Evolutionary conservation across 1,139 yeast genomes (phyloP), one percentile per base, ranked within the genome.

Genomic region (Yamadazyma oceani): DNA sequence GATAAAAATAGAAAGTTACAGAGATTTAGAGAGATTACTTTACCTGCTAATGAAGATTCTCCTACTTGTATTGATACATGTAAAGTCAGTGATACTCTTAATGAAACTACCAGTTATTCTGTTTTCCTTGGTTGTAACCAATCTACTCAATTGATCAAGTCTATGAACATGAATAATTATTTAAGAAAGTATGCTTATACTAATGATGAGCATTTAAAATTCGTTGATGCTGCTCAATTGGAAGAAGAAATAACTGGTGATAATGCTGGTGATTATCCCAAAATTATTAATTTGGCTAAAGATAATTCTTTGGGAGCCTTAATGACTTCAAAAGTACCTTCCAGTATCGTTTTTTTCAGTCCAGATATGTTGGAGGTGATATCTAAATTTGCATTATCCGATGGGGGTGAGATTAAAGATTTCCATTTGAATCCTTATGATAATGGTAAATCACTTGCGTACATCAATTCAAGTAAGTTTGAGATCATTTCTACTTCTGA

Each of bases 41-140:
- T 85, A 43, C 79, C 80, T 5, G 66, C 76, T 12, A 73, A 75
- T 38, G 89, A 83, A 46, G 94, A 85, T 55, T 79, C 86, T 4
- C 94, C 94, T 4, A 83, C 84, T 55, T 80, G 88, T 33, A 53
- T 85, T 37, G 92, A 81, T 50, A 41, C 54, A 8, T 58, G 48
- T 26, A 34, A 31, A 14, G 13, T 35, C 22, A 53, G 48, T 5
- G 51, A 45, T 14, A 44, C 42, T 3, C 28, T 38, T n/a, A 54
- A 53, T 23, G 54, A 51, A n/a, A 58, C 64, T 23, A 69, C 72
- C 37, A 26, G 35, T 17, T 42, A 34, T 32, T 30, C 40, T 7
- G 77, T 88, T 15, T 64, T 85, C 40, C 71, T 86, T 37, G 95
- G 95, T 3, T 82, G 89, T 50, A 86, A 87, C 55, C 88, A 86